A percentile compares a stretch with the other conserved stretches of the same genome.
Evolutionary conservation across 495 filamentous ascomycete genomes (phyloP).

Genomic region (Platismatia glauca): DNA sequence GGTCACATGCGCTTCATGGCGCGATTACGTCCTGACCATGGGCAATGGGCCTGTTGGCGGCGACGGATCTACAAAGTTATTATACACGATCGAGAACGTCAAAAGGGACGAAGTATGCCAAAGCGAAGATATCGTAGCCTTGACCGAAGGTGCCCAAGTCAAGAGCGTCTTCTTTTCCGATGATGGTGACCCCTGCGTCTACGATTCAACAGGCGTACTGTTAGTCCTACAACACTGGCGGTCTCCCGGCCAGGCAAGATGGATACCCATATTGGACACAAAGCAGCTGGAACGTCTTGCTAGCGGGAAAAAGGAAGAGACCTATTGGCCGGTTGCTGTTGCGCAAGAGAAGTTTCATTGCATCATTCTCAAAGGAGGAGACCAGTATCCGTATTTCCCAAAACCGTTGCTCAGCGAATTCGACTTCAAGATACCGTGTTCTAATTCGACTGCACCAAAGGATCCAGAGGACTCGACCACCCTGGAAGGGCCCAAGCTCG

Average conservation of each 20-base stretch:
- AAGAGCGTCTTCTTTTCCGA: conserved; percentile 88
- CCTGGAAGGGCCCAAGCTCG: conserved; percentile 44
- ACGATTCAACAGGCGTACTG: conserved; percentile 80
- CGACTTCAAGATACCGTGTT: conserved; percentile 77
- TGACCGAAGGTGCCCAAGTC: conserved; percentile 60
- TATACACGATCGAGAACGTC: conserved; percentile 87
- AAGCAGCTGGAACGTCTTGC: conserved; percentile 70
- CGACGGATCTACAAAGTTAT: conserved; percentile 63
- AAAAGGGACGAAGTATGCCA: conserved; percentile 89
- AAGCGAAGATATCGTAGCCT: conserved; percentile 80
- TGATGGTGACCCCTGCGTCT: conserved; percentile 84
- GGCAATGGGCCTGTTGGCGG: conserved; percentile 80
- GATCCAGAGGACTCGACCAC: conserved; percentile 26
- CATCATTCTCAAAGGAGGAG: conserved; percentile 94
- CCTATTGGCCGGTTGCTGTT: conserved; percentile 92
- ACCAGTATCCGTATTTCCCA: conserved; percentile 91
- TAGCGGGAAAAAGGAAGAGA: conserved; percentile 74
- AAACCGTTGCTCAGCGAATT: conserved; percentile 88
- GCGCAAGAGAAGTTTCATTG: conserved; percentile 91
- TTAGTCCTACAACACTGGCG: conserved; percentile 89
- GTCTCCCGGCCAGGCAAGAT: conserved; percentile 68
- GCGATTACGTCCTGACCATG: conserved; percentile 87
- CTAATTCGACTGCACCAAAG: conserved; percentile 31
- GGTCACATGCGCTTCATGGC: conserved; percentile 85
- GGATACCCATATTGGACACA: conserved; percentile 89